A percentile compares a stretch with the other conserved stretches of the same genome.
Evolutionary conservation across 2,329 filamentous ascomycete species (phyloP).

Genomic region (Mycosphaerella arachidis): DNA sequence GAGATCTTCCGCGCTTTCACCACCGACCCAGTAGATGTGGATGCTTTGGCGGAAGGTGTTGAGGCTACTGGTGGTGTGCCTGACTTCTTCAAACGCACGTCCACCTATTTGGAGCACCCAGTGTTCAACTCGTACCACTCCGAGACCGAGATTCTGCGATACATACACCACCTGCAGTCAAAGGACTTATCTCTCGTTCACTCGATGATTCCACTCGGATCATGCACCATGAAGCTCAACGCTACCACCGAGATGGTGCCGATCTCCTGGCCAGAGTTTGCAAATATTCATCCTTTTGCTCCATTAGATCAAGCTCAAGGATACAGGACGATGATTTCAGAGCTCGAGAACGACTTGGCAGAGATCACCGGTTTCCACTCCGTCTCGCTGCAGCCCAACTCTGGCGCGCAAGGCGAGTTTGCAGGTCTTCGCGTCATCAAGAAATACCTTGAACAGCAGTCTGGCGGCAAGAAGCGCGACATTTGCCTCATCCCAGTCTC

Average conservation of each 20-base stretch:
- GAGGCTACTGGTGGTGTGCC: constrained; percentile 45
- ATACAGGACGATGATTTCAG: constrained; percentile 65
- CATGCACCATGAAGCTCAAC: constrained; percentile 68
- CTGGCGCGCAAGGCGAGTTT: constrained; percentile 92
- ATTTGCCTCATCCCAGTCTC: constrained; percentile 94
- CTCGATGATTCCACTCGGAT: constrained; percentile 96
- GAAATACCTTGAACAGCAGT: constrained; percentile 69
- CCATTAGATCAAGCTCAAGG: constrained; percentile 60
- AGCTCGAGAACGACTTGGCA: constrained; percentile 70
- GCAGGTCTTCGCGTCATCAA: constrained; percentile 83
- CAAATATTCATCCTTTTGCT: constrained; percentile 76
- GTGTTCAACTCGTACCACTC: constrained; percentile 95
- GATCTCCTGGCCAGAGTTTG: constrained; percentile 70
- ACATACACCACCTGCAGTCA: constrained; percentile 88
- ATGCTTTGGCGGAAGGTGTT: constrained; percentile 30
- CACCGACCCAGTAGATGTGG: constrained; percentile 38
- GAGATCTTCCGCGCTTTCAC: constrained; percentile 56
- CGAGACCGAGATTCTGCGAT: constrained; percentile 88
- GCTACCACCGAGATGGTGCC: constrained; percentile 89
- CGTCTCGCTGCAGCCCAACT: constrained; percentile 91
- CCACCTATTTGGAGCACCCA: constrained; percentile 76
- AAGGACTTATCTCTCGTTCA: constrained; percentile 92
- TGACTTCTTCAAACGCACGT: constrained; percentile 62
- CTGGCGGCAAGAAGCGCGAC: constrained; percentile 64
- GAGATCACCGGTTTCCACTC: constrained; percentile 85